Base-by-base conservation (phyloP, 148 eudicot genomes). In the Drosera capensis region DNA sequence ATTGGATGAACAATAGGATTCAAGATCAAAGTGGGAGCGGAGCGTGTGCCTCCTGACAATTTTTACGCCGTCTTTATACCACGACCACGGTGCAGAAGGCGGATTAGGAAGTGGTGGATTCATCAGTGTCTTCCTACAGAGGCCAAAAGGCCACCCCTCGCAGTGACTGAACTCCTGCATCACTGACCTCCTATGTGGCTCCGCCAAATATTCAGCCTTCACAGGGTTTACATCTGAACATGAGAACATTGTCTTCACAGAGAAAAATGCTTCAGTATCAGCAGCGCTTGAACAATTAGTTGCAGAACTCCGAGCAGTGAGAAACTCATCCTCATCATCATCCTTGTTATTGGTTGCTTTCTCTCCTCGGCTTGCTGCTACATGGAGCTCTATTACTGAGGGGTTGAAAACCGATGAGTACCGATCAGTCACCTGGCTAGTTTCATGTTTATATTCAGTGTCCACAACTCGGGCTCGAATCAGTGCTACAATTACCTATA, bases 41-140 rank as follows among this genome's bases (percentile, higher is more conserved):
- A n/a, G n/a, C n/a, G 75, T 84, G 37, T 64, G 88, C 3, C 82
- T 84, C 44, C 70, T 84, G 14, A 88, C 85, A 53, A 84, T 85
- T 24, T 84, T 85, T 53, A 88, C 88, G 47, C 68, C 80, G 40
- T 69, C 47, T 58, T 80, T 83, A 23, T 72, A 73, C 97, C 97
- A 88, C 13, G 66, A 58, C 97, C 97, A 88, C 40, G 97, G 77
- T 16, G 83, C 92, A 0, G 94, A 62, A 0, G 97, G 94, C 1
- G 97, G 80, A 53, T 77, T 83, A 0, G 94, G 97, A 58, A 83
- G 68, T 21, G 97, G 97, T 4, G 97, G 97, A 58, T 83, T 77
- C 64, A 87, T 83, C 73, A n/a, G n/a, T n/a, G n/a, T n/a, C n/a
- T n/a, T n/a, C n/a, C n/a, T n/a, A n/a, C n/a, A n/a, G n/a, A n/a